These are phyloP conservation scores for Candida dubliniensis DNA, from an alignment of 1,139 yeast species.

Conservation along the genomic window DNA sequence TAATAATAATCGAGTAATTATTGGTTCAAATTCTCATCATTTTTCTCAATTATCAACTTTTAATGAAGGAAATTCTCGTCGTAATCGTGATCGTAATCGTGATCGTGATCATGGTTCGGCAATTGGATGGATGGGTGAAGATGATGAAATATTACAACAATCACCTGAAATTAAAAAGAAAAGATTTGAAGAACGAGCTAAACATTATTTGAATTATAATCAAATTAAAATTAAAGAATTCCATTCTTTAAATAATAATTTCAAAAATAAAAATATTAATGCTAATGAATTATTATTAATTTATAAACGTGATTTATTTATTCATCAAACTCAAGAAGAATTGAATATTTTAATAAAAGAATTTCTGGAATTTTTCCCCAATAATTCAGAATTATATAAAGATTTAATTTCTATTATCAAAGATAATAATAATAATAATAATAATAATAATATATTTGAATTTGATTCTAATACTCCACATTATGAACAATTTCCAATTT, in stretches of 20 bases:
- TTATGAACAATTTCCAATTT: slow-evolving; percentile 34
- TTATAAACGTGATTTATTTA: slow-evolving; percentile 54
- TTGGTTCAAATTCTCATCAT: slow-evolving; percentile 49
- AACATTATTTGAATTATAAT: slow-evolving; percentile 66
- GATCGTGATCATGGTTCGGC: no score
- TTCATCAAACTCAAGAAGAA: slow-evolving; percentile 42
- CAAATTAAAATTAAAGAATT: slow-evolving; percentile 49
- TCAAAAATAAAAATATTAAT: slow-evolving; percentile 44
- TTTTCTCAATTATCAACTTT: slow-evolving; percentile 73
- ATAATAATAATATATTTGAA: slow-evolving; percentile 19
- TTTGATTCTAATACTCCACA: slow-evolving; percentile 15
- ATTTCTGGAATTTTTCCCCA: slow-evolving; percentile 54
- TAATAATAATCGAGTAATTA: slow-evolving; percentile 39
- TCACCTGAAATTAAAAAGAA: slow-evolving; percentile 53
- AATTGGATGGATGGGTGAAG: slow-evolving; percentile 17
- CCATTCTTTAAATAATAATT: slow-evolving; percentile 48
- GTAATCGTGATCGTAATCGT: neutral
- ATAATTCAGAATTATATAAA: slow-evolving; percentile 27
- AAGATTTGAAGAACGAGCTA: slow-evolving; percentile 83
- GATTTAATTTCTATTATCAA: slow-evolving; percentile 26
- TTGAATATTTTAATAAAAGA: slow-evolving; percentile 55
- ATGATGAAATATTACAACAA: slow-evolving; percentile 31
- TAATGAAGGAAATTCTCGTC: slow-evolving; percentile 11
- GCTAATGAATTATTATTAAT: slow-evolving; percentile 49
- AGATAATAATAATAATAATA: no score